Base-by-base conservation (phyloP, 257 asterid genomes). In the Gentiana macrophylla region DNA sequence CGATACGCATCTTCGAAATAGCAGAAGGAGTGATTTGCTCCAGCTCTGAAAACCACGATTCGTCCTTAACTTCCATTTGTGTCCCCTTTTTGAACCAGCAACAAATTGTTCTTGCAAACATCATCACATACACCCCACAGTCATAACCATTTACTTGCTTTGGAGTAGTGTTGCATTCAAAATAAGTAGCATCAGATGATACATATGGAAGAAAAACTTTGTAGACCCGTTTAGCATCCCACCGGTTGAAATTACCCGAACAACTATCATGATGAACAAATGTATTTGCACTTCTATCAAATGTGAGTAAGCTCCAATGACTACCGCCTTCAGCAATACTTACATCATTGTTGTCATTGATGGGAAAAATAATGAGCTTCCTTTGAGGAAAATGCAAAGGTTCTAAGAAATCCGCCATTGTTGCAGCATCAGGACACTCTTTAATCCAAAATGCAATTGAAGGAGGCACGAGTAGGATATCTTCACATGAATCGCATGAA, bases 211-310 rank as follows among this genome's bases (percentile, higher is more conserved):
- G 45, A 35, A 81, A 70, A 35, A 72, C 78, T 11, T 58, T 64
- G 49, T 68, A 76, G 35, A 82, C 78, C 73, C 62, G 79, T 45
- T 47, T 68, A 56, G 95, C 79, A 10, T 77, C 71, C 2, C 3
- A 32, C 34, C 13, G 50, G 55, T 84, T 90, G 59, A 67, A n/a
- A 52, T 70, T 67, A 8, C 49, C 6, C 0, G 37, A 33, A 58
- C 76, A 59, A 74, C 95, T 84, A 56, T 87, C 98, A 41, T 87
- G 96, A 65, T 87, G 95, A 52, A 84, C 86, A 64, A 84, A 83
- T 48, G 63, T 50, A 55, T 84, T 76, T 49, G 78, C 63, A 8
- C 68, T 52, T 55, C 87, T 77, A 57, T 67, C 80, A 41, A 70
- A 87, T 5, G 77, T 88, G 32, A 91, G 94, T 61, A 87, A 67